Percentiles rank a stretch among this genome's conserved stretches.
phyloP scores from a whole-genome alignment of 768 basidiomycete genomes.

The Amanita inopinata region DNA sequence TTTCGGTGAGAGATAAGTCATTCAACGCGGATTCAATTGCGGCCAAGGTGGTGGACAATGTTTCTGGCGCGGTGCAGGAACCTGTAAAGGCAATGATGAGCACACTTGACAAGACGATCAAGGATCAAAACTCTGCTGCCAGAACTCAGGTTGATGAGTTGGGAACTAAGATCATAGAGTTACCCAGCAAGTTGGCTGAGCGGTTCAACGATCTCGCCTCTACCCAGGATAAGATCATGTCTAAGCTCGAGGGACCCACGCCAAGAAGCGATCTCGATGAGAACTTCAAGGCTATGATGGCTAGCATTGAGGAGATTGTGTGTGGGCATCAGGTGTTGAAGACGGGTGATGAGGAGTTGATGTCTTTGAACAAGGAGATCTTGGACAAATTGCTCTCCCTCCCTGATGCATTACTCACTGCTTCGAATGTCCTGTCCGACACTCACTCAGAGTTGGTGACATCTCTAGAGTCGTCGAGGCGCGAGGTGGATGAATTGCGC shows the following conservation, averaged over 20 bases:
- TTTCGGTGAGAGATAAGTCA: conserved; percentile 67
- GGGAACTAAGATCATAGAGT: not conserved
- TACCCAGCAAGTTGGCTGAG: conserved; percentile 7
- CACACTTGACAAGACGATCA: conserved; percentile 9
- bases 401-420: conserved; percentile 47
- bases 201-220: conserved; percentile 1
- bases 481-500: conserved; percentile 63
- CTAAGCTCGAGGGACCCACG: conserved; percentile 17
- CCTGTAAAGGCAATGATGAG: conserved; percentile 18
- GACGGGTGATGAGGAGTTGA: conserved; percentile 37
- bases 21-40: conserved; percentile 54
- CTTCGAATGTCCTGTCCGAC: conserved; percentile 46
- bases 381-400: conserved; percentile 44
- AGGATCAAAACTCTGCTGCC: not conserved
- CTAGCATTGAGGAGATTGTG: conserved; percentile 26
- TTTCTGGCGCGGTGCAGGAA: conserved; percentile 31
- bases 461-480: conserved; percentile 45
- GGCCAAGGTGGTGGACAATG: conserved; percentile 42
- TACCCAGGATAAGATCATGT: conserved; percentile 25
- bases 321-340: conserved; percentile 40
- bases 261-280: conserved; percentile 25
- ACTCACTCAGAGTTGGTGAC: conserved; percentile 53
- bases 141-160: conserved; percentile 1
- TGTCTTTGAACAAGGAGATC: conserved; percentile 42
- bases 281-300: conserved; percentile 39